Evolutionary conservation across 2,329 filamentous ascomycete genomes (phyloP).

Genomic region (Lasiodiplodia gonubiensis): DNA sequence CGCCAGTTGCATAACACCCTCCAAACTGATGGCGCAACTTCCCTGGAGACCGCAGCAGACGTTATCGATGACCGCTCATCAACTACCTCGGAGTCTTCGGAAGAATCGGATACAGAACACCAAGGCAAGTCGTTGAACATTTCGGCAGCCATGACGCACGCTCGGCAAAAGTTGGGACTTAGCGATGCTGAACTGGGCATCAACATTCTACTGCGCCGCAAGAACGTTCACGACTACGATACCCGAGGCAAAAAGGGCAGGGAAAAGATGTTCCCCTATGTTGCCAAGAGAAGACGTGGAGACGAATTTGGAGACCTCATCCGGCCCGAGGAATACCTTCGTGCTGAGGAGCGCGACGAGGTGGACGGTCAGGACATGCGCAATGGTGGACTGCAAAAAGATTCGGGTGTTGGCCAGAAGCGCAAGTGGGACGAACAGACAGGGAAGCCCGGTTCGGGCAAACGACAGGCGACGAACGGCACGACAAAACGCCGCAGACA

Average conservation of each 20-base stretch:
- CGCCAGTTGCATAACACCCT: conserved; percentile 83
- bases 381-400: conserved; percentile 52
- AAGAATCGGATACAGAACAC: conserved; percentile 87
- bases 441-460: conserved; percentile 45
- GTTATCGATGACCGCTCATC: conserved; percentile 84
- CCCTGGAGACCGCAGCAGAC: conserved; percentile 72
- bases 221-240: conserved; percentile 91
- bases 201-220: conserved; percentile 86
- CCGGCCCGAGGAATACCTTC: conserved; percentile 88
- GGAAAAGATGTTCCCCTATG: conserved; percentile 89
- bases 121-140: conserved; percentile 92
- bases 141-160: conserved; percentile 82
- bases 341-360: conserved; percentile 88
- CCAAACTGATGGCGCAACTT: conserved; percentile 70
- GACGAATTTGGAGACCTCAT: conserved; percentile 97
- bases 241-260: conserved; percentile 88
- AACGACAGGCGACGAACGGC: conserved; percentile 45
- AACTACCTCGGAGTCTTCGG: conserved; percentile 82
- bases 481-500: conserved; percentile 65
- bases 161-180: conserved; percentile 82
- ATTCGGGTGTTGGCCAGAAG: conserved; percentile 77
- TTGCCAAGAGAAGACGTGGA: conserved; percentile 75
- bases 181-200: conserved; percentile 91
- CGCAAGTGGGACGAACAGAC: conserved; percentile 82
- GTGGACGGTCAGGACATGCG: conserved; percentile 69